Conservation (phyloP, 768 basidiomycete species). For the Lyophyllum semitale region DNA sequence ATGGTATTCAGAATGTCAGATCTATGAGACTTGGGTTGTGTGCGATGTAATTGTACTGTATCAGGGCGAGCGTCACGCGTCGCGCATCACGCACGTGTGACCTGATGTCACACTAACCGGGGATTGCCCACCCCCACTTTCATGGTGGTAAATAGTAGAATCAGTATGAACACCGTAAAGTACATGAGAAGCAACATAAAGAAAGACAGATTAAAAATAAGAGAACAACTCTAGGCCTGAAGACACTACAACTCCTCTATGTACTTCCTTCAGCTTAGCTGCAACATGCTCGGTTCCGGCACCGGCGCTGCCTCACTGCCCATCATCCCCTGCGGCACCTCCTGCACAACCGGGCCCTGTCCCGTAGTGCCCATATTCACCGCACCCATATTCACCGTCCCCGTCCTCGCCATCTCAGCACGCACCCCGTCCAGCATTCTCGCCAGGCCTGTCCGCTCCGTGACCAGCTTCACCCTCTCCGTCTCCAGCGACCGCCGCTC, state of each 20-base stretch:
- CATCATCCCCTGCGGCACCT: conserved; percentile 46
- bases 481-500: conserved; percentile 87
- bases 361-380: conserved; percentile 56
- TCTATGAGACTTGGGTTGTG: no score
- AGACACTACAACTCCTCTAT: not conserved
- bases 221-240: not conserved
- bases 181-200: not conserved
- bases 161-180: not conserved
- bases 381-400: conserved; percentile 30
- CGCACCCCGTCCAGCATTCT: conserved; percentile 71
- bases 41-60: no score
- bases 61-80: no score
- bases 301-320: conserved; percentile 60
- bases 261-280: conserved; percentile 35
- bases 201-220: not conserved
- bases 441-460: conserved; percentile 74
- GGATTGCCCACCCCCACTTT: no score
- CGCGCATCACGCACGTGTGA: no score
- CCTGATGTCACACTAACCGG: no score
- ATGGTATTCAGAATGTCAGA: no score
- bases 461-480: conserved; percentile 75
- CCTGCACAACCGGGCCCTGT: conserved; percentile 58
- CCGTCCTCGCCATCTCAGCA: conserved; percentile 63
- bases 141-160: not conserved
- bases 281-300: conserved; percentile 53